Conservation (phyloP, 208 protist genomes). For the Leishmania major region DNA sequence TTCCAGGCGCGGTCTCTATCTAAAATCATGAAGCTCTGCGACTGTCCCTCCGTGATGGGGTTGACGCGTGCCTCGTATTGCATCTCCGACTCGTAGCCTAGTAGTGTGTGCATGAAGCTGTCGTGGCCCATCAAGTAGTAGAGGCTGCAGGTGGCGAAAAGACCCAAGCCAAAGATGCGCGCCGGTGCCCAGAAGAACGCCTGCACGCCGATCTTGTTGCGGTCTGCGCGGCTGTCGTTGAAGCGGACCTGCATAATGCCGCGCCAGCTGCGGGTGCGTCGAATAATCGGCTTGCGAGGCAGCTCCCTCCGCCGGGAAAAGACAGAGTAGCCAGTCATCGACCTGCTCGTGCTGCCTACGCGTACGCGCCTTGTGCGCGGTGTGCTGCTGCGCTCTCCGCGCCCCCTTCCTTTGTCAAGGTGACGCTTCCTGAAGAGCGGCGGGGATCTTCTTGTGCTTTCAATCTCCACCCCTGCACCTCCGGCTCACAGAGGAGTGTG, state of each 20-base stretch:
- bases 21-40: constrained; percentile 41
- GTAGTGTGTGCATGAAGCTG: constrained; percentile 77
- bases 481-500: neutral
- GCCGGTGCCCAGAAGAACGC: constrained; percentile 76
- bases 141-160: constrained; percentile 40
- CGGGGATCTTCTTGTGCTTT: neutral
- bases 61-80: constrained; percentile 88
- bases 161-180: constrained; percentile 73
- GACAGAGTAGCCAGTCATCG: constrained; percentile 1
- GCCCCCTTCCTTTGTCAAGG: neutral
- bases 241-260: constrained; percentile 91
- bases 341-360: neutral
- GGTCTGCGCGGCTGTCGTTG: constrained; percentile 78
- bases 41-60: constrained; percentile 32
- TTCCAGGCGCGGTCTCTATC: constrained; percentile 74
- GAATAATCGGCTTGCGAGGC: constrained; percentile 65
- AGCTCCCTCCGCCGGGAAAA: constrained; percentile 31
- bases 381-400: neutral
- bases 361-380: neutral
- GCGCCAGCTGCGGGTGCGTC: constrained; percentile 88
- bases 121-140: constrained; percentile 87
- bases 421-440: neutral
- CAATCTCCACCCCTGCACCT: neutral
- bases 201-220: constrained; percentile 57
- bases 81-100: constrained; percentile 92